Evolutionary conservation across 768 basidiomycete genomes (phyloP), one percentile per base, ranked within the genome.

Genomic region (Lactarius sp.): DNA sequence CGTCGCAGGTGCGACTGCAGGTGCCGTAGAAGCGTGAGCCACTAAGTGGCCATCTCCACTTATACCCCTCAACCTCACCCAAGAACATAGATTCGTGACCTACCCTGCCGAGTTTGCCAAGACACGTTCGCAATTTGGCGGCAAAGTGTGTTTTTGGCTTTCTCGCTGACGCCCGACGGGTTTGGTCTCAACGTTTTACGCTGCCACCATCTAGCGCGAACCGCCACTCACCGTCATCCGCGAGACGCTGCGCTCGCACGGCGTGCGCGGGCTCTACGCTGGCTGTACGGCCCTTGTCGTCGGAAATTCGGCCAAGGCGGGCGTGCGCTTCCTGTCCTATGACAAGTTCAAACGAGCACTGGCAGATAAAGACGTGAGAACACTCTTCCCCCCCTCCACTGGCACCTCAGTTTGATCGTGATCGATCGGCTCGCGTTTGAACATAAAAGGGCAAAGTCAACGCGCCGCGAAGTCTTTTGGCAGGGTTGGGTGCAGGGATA

Each of bases 81-180:
- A 78, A 76, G 65, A 74, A 72, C 69, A 60, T 72, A 92, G 90
- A 64, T 89, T 90, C 76, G 76, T 89, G 66, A 95, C 91, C 20
- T 96, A 93, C 69, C 92, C 93, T 1, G 87, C 90, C 0, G 94
- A 98, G 73, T 95, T 85, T 70, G 87, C 96, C 56, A 98, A 98
- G 77, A 98, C 96, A 16, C 84, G 93, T 42, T 86, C 92, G 3
- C 96, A 98, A 76, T 97, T 98, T 68, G 84, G 88, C 49, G 90
- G 89, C 39, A 82, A 88, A 80, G 88, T 84, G 44, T 37, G 76
- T 71, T 20, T 8, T 34, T 44, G 27, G 59, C 10, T 46, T 2
- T 55, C 22, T 18, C 39, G 37, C 47, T 41, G 44, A 34, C 22
- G 6, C 1, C 36, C 52, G 13, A 51, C 22, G 18, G 6, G 2